These are phyloP conservation scores for Acanthamoeba lenticulata DNA, from an alignment of 208 protist genomes.

Conservation along the genomic window DNA sequence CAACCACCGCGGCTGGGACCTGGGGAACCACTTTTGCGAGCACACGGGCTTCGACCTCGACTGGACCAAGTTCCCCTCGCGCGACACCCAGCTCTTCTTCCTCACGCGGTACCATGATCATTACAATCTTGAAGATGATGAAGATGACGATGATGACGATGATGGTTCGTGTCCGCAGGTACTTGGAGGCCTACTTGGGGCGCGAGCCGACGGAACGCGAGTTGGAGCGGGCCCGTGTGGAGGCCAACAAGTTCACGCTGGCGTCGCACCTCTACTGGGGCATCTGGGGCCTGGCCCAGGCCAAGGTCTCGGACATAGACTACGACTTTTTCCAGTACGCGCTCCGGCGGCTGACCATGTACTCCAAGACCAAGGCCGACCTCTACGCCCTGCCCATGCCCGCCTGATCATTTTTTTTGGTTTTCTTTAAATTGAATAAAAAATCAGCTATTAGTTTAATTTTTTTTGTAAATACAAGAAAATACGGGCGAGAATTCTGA, in stretches of 20 bases:
- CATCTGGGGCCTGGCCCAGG: constrained; percentile 51
- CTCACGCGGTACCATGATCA: background rate
- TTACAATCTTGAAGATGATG: background rate
- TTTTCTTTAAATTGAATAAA: no score
- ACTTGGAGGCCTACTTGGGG: background rate
- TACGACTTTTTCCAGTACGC: constrained; percentile 59
- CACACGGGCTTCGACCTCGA: constrained; percentile 13
- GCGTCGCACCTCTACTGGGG: constrained; percentile 57
- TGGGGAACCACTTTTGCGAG: constrained; percentile 69
- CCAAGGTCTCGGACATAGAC: constrained; percentile 49
- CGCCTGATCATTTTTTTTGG: no score
- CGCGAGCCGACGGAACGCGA: background rate
- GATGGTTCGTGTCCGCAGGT: background rate
- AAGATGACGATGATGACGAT: background rate
- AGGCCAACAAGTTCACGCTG: constrained; percentile 53
- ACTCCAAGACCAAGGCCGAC: constrained; percentile 16
- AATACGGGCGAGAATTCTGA: background rate
- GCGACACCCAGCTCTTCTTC: background rate
- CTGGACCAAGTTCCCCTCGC: background rate
- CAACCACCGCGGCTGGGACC: constrained; percentile 63
- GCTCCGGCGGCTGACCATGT: background rate
- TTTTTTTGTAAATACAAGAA: background rate
- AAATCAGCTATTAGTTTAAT: background rate
- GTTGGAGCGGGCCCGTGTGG: background rate
- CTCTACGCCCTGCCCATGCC: background rate